Base-by-base conservation (phyloP, 2,329 filamentous ascomycete genomes). In the Bimuria novae-zelandiae region DNA sequence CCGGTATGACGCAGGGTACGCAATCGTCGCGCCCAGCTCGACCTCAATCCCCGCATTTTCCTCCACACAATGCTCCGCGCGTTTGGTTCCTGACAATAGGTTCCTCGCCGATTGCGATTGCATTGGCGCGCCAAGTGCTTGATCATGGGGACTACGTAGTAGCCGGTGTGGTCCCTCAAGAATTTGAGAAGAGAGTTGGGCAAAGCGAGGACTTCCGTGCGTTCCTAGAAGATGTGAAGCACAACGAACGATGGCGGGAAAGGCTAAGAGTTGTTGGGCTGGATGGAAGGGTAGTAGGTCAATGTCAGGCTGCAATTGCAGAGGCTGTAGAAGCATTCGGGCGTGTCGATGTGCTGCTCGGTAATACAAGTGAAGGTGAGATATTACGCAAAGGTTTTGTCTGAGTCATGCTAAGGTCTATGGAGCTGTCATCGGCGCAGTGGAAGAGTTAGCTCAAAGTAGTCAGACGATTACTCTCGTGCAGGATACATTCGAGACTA, bases 81-180 rank as follows among this genome's bases (percentile, higher is more conserved):
- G 90, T 93, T 67, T 97, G 94, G 94, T 87, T 99, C 69, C 79
- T 99, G 60, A 96, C 92, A 10, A 88, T 90, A 54, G 90, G 90
- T 29, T 84, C 93, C 55, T 93, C 91, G 30, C 91, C 93, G 11
- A 83, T 97, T 59, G 88, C 88, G 49, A 89, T 96, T 55, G 88
- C 90, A 40, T 82, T 97, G 52, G 89, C 91, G 49, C 86, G 89
- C 49, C 84, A 90, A 64, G 82, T 96, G 37, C 86, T 97, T 42
- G 85, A 85, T n/a, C 92, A 97, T 75, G 93, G 94, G 43, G 94
- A 97, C 75, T 92, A 89, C 71, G 89, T 96, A 41, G 88, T 93
- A 42, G 89, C 91, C 4, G 94, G 92, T 49, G 81, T 97, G 29
- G 85, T 89, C 42, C 88, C 90, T 3, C 79, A 83, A 45, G 90